These are phyloP conservation scores for Ceratobasidium sp. DNA, from an alignment of 1,284 basidiomycete genomes.

Conservation along the genomic window DNA sequence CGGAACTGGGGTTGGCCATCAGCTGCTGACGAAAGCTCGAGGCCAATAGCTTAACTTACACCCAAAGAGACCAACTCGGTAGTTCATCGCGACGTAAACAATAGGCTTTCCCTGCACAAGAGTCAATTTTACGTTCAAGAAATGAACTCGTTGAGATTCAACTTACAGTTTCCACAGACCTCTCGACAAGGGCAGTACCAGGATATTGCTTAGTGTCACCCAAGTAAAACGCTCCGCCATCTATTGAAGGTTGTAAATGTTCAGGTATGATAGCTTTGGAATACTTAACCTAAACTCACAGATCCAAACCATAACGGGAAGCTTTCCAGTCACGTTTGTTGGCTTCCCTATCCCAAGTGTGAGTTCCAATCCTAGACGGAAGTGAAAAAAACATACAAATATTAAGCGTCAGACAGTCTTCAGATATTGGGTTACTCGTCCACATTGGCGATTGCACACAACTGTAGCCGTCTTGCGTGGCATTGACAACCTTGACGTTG, in stretches of 20 bases:
- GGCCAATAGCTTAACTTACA: conserved; percentile 8
- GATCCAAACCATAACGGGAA: conserved; percentile 46
- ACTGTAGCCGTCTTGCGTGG: conserved; percentile 31
- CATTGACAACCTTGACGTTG: conserved; percentile 17
- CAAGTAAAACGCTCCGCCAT: conserved; percentile 29
- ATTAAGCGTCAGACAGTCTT: conserved; percentile 46
- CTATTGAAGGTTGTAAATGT: neutral
- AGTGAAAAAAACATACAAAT: conserved; percentile 15
- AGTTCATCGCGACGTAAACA: conserved; percentile 61
- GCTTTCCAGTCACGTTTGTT: conserved; percentile 31
- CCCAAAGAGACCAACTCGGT: conserved; percentile 58
- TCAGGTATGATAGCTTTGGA: too few species aligned
- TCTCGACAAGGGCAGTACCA: too few species aligned
- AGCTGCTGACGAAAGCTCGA: too few species aligned
- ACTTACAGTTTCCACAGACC: too few species aligned
- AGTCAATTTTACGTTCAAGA: too few species aligned
- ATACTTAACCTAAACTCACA: conserved; percentile 19
- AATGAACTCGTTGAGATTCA: too few species aligned
- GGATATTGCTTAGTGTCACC: too few species aligned
- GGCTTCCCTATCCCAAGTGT: conserved; percentile 28
- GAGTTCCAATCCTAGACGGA: too few species aligned
- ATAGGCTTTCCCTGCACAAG: conserved; percentile 53
- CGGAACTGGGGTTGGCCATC: conserved; percentile 26
- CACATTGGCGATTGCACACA: conserved; percentile 34
- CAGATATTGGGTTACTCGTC: conserved; percentile 26